phyloP scores from a whole-genome alignment of 345 rosid species.

The Anacardium occidentale region DNA sequence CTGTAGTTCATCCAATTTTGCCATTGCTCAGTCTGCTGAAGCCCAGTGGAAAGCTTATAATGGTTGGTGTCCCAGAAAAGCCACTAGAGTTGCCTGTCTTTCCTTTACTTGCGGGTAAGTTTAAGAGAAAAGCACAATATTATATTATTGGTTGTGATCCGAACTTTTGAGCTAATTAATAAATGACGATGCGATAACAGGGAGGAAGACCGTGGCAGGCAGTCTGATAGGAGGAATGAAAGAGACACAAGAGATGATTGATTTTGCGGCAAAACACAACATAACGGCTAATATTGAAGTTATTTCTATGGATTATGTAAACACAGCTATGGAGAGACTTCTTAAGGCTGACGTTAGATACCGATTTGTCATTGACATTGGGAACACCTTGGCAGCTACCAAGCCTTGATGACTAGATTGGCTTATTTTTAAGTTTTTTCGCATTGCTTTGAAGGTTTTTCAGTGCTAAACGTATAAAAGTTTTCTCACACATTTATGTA shows the following conservation, averaged over 20 bases:
- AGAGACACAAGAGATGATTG: conserved; percentile 63
- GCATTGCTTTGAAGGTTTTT: too few species aligned
- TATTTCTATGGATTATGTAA: conserved; percentile 53
- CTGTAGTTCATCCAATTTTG: conserved; percentile 37
- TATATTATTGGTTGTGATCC: neutral
- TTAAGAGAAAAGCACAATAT: too few species aligned
- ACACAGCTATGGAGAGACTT: conserved; percentile 51
- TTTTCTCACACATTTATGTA: too few species aligned
- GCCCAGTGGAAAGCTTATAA: conserved; percentile 34
- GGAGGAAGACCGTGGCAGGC: conserved; percentile 45
- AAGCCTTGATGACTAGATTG: neutral
- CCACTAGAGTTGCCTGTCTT: conserved; percentile 50
- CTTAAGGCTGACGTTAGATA: conserved; percentile 50
- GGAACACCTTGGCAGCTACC: conserved; percentile 24
- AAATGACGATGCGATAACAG: conserved; percentile 13
- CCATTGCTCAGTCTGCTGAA: conserved; percentile 46
- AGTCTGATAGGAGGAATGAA: conserved; percentile 55
- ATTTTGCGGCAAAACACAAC: conserved; percentile 50
- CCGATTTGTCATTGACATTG: conserved; percentile 60
- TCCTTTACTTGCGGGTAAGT: conserved; percentile 38
- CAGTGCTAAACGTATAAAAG: too few species aligned
- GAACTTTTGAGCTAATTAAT: neutral
- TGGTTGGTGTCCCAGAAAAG: conserved; percentile 50
- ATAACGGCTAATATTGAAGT: conserved; percentile 55
- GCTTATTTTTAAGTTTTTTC: neutral